Evolutionary conservation across 805 yeast species (phyloP).

Genomic region (Candida sphagnicola): DNA sequence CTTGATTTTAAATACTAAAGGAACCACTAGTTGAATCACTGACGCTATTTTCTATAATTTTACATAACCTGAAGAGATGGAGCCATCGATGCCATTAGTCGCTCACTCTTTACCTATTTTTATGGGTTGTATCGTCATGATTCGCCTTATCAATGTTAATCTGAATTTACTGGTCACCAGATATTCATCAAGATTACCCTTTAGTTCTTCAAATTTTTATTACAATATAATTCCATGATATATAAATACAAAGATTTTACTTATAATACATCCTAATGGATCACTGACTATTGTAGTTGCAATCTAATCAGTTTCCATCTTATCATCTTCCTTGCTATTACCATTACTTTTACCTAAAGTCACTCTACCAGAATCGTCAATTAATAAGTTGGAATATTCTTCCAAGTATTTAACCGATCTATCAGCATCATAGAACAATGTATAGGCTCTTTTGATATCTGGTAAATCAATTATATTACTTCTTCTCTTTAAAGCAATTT

Average conservation of each 20-base stretch:
- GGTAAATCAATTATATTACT: conserved; percentile 62
- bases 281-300: background rate
- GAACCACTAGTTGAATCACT: conserved; percentile 49
- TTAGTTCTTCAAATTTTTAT: background rate
- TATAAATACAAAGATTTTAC: conserved; percentile 1
- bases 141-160: too few relatives aligned
- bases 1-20: conserved; percentile 85
- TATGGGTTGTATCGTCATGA: too few relatives aligned
- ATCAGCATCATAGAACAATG: conserved; percentile 81
- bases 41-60: too few relatives aligned
- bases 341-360: conserved; percentile 41
- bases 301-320: conserved; percentile 34
- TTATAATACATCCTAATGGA: background rate
- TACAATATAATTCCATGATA: background rate
- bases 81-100: background rate
- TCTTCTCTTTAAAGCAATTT: conserved; percentile 80
- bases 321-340: conserved; percentile 17
- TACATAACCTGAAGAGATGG: too few relatives aligned
- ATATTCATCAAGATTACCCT: too few relatives aligned
- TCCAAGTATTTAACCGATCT: conserved; percentile 86
- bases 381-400: conserved; percentile 62
- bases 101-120: too few relatives aligned
- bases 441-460: conserved; percentile 84
- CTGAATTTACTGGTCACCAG: too few relatives aligned
- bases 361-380: conserved; percentile 77